Percentiles rank a stretch among this genome's conserved stretches.
Conservation (phyloP, 2,329 filamentous ascomycete species). For the Beauveria medogensis region DNA sequence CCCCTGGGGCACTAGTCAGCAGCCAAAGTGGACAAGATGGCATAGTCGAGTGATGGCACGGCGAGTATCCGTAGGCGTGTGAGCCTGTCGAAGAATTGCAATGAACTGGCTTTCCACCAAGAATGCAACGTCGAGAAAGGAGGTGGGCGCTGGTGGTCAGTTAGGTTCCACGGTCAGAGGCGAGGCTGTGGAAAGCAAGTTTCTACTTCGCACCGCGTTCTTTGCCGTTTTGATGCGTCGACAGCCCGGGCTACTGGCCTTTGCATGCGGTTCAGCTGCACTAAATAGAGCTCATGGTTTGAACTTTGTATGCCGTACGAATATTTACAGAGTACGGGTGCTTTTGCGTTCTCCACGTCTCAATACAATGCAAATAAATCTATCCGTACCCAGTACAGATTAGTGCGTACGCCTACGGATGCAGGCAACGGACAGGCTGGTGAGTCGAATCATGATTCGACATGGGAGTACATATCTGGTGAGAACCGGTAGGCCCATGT, state of each 20-base stretch:
- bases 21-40: neutral
- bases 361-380: neutral
- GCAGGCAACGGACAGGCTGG: no score
- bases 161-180: no score
- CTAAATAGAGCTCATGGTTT: neutral
- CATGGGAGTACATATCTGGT: neutral
- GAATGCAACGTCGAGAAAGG: conserved; percentile 2
- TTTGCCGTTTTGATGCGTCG: neutral
- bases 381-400: no score
- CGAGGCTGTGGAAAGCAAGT: no score
- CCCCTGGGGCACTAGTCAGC: neutral
- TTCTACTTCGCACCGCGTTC: no score
- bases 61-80: neutral
- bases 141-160: neutral
- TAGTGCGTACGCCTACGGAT: no score
- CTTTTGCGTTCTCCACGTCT: neutral
- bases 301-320: neutral
- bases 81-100: neutral
- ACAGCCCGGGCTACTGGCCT: no score
- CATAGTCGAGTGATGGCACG: neutral
- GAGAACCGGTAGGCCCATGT: neutral
- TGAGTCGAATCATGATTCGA: no score
- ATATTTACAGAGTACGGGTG: neutral
- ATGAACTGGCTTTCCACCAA: neutral
- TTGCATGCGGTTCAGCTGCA: no score